phyloP scores from a whole-genome alignment of 2,329 filamentous ascomycete genomes.

The Gremmenia infestans region DNA sequence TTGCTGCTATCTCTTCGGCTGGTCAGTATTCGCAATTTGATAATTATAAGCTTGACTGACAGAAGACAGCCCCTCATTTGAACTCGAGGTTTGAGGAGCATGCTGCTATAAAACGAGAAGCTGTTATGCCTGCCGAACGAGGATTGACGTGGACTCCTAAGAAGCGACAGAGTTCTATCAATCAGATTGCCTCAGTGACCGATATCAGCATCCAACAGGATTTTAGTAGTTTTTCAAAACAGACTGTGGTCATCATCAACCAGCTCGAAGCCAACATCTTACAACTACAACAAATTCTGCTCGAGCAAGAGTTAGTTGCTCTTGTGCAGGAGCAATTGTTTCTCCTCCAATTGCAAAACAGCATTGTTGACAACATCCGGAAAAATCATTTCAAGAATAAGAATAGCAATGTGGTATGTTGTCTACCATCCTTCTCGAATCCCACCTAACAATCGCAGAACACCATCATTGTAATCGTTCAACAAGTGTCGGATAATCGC shows the following conservation, averaged over 20 bases:
- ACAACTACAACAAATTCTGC: constrained; percentile 8
- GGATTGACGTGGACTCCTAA: constrained; percentile 20
- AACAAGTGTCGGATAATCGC: constrained; percentile 24
- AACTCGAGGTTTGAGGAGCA: constrained; percentile 18
- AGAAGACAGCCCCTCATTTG: constrained; percentile 18
- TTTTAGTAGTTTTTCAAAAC: constrained; percentile 7
- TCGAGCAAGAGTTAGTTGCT: constrained; percentile 11
- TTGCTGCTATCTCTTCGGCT: constrained; percentile 20
- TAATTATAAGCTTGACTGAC: constrained; percentile 8
- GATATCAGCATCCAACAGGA: constrained; percentile 8
- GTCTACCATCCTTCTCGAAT: neutral
- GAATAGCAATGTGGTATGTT: constrained; percentile 25
- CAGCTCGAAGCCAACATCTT: constrained; percentile 11
- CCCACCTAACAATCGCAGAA: constrained; percentile 21
- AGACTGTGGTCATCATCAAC: constrained; percentile 16
- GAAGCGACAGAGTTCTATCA: constrained; percentile 4
- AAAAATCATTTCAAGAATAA: constrained; percentile 26
- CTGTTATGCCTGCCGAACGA: constrained; percentile 16
- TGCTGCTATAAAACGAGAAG: constrained; percentile 9
- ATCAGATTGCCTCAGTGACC: constrained; percentile 1
- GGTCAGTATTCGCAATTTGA: constrained; percentile 15
- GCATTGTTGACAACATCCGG: constrained; percentile 26
- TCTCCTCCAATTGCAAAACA: constrained; percentile 15
- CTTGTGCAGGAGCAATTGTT: constrained; percentile 19
- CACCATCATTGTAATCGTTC: constrained; percentile 27